Percentiles rank a stretch among this genome's conserved stretches.
phyloP scores from a whole-genome alignment of 768 basidiomycete species.

The Dendrothele bispora region DNA sequence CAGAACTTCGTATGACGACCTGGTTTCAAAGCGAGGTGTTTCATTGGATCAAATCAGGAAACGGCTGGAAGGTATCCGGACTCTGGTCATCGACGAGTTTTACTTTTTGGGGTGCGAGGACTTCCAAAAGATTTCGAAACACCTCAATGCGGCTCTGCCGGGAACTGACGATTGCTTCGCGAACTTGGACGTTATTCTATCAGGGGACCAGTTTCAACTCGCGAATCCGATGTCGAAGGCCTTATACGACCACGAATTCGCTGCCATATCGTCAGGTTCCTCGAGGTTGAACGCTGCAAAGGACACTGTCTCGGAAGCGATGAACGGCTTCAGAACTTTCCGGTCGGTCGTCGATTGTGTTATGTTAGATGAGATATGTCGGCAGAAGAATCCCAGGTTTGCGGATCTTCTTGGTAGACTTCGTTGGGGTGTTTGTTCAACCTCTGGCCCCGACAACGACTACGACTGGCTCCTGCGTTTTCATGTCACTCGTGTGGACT shows the following conservation, averaged over 20 bases:
- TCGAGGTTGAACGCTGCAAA: slow-evolving; percentile 7
- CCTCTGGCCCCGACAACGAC: slow-evolving; percentile 8
- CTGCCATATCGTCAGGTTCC: too few species aligned
- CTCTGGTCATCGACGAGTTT: neutral
- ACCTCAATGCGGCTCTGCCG: too few species aligned
- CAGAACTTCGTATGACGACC: neutral
- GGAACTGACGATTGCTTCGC: neutral
- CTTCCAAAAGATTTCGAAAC: too few species aligned
- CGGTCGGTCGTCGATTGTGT: slow-evolving; percentile 6
- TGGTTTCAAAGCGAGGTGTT: neutral
- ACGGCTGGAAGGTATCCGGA: neutral
- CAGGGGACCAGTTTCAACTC: slow-evolving; percentile 3
- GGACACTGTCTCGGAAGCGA: slow-evolving; percentile 1
- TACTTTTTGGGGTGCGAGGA: neutral
- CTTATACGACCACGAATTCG: too few species aligned
- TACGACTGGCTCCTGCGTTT: slow-evolving; percentile 8
- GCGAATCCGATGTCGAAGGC: too few species aligned
- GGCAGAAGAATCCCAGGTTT: slow-evolving; percentile 9
- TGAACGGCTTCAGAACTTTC: slow-evolving; percentile 9
- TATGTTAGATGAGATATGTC: slow-evolving; percentile 15
- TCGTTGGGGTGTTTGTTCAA: slow-evolving; percentile 9
- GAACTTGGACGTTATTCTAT: neutral
- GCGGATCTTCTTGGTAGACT: slow-evolving; percentile 7
- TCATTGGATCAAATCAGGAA: neutral
- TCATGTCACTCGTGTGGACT: neutral